phyloP scores from a whole-genome alignment of 257 asterid genomes.

The Handroanthus guayacan region DNA sequence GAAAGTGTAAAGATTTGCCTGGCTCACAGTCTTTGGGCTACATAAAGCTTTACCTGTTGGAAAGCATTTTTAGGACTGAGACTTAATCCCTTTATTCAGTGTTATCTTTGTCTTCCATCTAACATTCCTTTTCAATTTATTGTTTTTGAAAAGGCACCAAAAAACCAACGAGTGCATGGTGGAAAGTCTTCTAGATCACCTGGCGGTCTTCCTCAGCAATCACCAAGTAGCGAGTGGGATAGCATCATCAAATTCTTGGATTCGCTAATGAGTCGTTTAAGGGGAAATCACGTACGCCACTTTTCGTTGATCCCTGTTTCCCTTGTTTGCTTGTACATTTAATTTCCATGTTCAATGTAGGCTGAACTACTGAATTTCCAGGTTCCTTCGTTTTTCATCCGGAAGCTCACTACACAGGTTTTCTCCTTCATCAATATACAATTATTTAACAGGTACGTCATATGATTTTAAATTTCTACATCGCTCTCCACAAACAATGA shows the following conservation, averaged over 20 bases:
- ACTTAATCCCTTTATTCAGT: background rate
- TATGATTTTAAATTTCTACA: conserved; percentile 14
- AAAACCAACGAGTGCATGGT: conserved; percentile 92
- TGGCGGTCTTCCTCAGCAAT: conserved; percentile 67
- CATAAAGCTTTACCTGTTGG: background rate
- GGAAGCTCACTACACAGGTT: conserved; percentile 94
- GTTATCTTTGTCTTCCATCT: conserved; percentile 28
- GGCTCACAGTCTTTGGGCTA: background rate
- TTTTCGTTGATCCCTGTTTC: background rate
- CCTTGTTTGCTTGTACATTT: conserved; percentile 2
- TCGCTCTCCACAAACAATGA: background rate
- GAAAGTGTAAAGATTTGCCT: background rate
- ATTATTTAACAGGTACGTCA: conserved; percentile 82
- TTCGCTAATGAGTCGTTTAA: conserved; percentile 77
- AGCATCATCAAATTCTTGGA: conserved; percentile 94
- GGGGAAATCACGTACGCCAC: conserved; percentile 69
- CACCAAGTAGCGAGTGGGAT: conserved; percentile 92
- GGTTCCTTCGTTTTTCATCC: conserved; percentile 98
- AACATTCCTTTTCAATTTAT: background rate
- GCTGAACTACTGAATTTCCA: conserved; percentile 43
- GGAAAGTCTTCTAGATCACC: conserved; percentile 96
- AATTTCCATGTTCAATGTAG: conserved; percentile 10
- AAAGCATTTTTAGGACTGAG: conserved; percentile 1
- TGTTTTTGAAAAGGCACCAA: conserved; percentile 73
- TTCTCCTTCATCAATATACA: conserved; percentile 96